phyloP scores from a whole-genome alignment of 768 basidiomycete genomes.

The Pluteus cervinus region DNA sequence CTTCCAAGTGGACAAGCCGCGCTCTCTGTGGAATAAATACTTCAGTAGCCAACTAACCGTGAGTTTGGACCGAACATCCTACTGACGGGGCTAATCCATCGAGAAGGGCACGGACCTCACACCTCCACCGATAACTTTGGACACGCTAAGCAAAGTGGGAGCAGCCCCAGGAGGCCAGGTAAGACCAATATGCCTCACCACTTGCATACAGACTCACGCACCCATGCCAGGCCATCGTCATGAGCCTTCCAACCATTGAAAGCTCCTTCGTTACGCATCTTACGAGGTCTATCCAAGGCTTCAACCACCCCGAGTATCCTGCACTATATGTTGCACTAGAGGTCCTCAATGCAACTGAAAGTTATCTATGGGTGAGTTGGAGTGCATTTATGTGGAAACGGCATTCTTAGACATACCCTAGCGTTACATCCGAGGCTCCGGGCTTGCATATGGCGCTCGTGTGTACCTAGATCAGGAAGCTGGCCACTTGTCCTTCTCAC shows the following conservation, averaged over 20 bases:
- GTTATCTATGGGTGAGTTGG: slow-evolving; percentile 78
- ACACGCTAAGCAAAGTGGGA: slow-evolving; percentile 76
- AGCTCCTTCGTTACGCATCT: slow-evolving; percentile 81
- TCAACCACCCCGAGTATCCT: slow-evolving; percentile 77
- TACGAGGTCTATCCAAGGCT: slow-evolving; percentile 74
- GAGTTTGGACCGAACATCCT: slow-evolving; percentile 12
- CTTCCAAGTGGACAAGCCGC: slow-evolving; percentile 59
- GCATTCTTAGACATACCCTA: slow-evolving; percentile 21
- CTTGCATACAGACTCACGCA: background rate
- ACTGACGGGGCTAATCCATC: slow-evolving; percentile 5
- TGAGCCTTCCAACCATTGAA: slow-evolving; percentile 91
- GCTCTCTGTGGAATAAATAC: slow-evolving; percentile 66
- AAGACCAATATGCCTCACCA: slow-evolving; percentile 5
- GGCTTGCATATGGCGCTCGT: slow-evolving; percentile 90
- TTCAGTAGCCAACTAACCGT: slow-evolving; percentile 61
- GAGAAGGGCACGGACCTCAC: slow-evolving; percentile 53
- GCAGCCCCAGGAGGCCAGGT: slow-evolving; percentile 67
- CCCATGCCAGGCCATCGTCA: slow-evolving; percentile 64
- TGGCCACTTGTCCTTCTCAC: slow-evolving; percentile 66
- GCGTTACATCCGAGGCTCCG: slow-evolving; percentile 90
- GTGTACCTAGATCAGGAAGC: slow-evolving; percentile 70
- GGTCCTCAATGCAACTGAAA: slow-evolving; percentile 89
- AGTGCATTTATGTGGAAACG: background rate
- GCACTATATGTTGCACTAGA: slow-evolving; percentile 82
- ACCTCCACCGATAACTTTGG: slow-evolving; percentile 58